A percentile compares a stretch with the other conserved stretches of the same genome.
Evolutionary conservation across 257 asterid genomes (phyloP).

Genomic region (Handroanthus guayacan): DNA sequence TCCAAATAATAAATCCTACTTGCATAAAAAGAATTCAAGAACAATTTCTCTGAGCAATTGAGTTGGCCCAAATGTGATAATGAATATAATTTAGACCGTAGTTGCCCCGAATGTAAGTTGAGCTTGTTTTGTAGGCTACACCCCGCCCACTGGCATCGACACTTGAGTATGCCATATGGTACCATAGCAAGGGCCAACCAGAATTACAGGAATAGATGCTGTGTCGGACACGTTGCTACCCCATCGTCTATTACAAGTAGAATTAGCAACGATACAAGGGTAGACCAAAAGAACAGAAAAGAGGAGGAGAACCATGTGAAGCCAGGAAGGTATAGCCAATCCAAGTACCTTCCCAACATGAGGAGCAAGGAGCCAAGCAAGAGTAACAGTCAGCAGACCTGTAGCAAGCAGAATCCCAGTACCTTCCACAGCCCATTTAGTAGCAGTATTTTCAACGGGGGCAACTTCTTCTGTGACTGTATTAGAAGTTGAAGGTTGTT

Average conservation of each 20-base stretch:
- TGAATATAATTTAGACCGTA: background rate
- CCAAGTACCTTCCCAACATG: slow-evolving; percentile 87
- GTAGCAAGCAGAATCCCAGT: slow-evolving; percentile 92
- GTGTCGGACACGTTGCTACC: background rate
- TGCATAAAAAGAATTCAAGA: background rate
- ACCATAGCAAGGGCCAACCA: background rate
- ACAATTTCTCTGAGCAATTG: background rate
- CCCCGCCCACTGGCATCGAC: background rate
- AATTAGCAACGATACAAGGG: slow-evolving; percentile 6
- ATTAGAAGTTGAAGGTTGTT: slow-evolving; percentile 60
- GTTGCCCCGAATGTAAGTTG: background rate
- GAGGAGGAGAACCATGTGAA: slow-evolving; percentile 4
- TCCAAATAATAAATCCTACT: background rate
- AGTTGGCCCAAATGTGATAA: background rate
- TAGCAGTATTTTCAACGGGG: slow-evolving; percentile 67
- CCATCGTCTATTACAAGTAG: slow-evolving; percentile 12
- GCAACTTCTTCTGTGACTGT: slow-evolving; percentile 59
- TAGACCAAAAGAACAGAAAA: background rate
- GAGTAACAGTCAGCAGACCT: slow-evolving; percentile 86
- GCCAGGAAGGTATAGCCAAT: slow-evolving; percentile 12
- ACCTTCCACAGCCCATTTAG: slow-evolving; percentile 90
- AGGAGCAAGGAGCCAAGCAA: slow-evolving; percentile 93
- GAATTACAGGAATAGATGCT: background rate
- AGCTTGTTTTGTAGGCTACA: background rate
- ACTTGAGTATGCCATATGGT: background rate